These are phyloP conservation scores for Davidsoniella neocaledoniae DNA, from an alignment of 2,329 filamentous ascomycete genomes.

Conservation along the genomic window DNA sequence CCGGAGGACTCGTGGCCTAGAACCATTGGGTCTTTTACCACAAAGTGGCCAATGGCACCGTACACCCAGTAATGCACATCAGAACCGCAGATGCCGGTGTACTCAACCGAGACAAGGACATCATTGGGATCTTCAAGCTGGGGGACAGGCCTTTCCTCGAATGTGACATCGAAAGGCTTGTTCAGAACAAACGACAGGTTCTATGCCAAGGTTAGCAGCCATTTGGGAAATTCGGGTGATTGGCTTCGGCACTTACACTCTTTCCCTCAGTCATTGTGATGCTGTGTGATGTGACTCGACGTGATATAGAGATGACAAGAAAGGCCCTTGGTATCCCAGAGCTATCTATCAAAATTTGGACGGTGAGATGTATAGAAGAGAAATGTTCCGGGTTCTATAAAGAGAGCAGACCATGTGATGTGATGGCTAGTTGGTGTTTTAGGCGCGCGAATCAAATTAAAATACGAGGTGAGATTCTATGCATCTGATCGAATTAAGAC, in stretches of 20 bases:
- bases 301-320: background rate
- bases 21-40: slow-evolving; percentile 66
- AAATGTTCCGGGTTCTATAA: too few species aligned
- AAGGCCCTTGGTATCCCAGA: too few species aligned
- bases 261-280: slow-evolving; percentile 9
- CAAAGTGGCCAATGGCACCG: slow-evolving; percentile 73
- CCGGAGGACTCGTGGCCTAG: slow-evolving; percentile 59
- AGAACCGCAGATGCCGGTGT: slow-evolving; percentile 77
- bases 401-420: too few species aligned
- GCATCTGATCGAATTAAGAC: too few species aligned
- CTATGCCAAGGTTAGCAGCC: slow-evolving; percentile 24
- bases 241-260: slow-evolving; percentile 10
- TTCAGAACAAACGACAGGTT: slow-evolving; percentile 78
- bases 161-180: slow-evolving; percentile 54
- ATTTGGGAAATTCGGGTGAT: background rate
- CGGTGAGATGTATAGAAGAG: too few species aligned
- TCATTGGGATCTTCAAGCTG: slow-evolving; percentile 49
- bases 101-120: slow-evolving; percentile 66
- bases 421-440: too few species aligned
- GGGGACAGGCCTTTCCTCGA: slow-evolving; percentile 60
- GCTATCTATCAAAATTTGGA: too few species aligned
- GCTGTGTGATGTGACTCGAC: background rate
- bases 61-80: slow-evolving; percentile 82
- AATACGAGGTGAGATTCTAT: too few species aligned
- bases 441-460: too few species aligned